Conservation (phyloP, 2,329 filamentous ascomycete species). For the Trichoderma endophyticum region DNA sequence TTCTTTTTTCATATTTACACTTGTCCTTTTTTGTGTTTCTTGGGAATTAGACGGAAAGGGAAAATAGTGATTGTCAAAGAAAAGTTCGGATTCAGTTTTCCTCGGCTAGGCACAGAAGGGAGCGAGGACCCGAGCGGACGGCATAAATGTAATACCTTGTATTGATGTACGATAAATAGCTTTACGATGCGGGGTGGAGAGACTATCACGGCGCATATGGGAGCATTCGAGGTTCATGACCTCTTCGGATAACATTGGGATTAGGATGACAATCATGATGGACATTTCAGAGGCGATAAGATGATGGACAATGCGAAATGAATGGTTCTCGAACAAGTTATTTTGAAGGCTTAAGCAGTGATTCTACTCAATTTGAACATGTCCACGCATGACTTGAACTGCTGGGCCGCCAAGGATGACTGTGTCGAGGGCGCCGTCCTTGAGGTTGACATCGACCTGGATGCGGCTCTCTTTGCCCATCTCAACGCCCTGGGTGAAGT, state of each 20-base stretch:
- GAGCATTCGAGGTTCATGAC: slow-evolving; percentile 11
- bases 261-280: slow-evolving; percentile 13
- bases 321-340: neutral
- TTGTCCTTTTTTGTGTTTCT: neutral
- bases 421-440: slow-evolving; percentile 30
- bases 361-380: slow-evolving; percentile 27
- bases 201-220: slow-evolving; percentile 25
- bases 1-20: neutral
- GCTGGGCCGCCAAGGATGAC: slow-evolving; percentile 37
- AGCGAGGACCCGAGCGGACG: slow-evolving; percentile 18
- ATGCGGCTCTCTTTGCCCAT: slow-evolving; percentile 60
- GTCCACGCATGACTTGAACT: slow-evolving; percentile 35
- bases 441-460: slow-evolving; percentile 41
- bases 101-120: slow-evolving; percentile 26
- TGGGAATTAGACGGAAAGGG: slow-evolving; percentile 21
- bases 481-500: slow-evolving; percentile 64
- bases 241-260: slow-evolving; percentile 12
- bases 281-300: neutral
- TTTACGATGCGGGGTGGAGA: slow-evolving; percentile 28
- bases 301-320: neutral
- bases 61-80: slow-evolving; percentile 16
- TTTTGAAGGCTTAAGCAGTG: neutral
- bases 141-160: slow-evolving; percentile 35
- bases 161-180: slow-evolving; percentile 36
- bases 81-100: slow-evolving; percentile 20